Evolutionary conservation across 139 green algal genomes (phyloP).

Genomic region (Ulvella scutata): DNA sequence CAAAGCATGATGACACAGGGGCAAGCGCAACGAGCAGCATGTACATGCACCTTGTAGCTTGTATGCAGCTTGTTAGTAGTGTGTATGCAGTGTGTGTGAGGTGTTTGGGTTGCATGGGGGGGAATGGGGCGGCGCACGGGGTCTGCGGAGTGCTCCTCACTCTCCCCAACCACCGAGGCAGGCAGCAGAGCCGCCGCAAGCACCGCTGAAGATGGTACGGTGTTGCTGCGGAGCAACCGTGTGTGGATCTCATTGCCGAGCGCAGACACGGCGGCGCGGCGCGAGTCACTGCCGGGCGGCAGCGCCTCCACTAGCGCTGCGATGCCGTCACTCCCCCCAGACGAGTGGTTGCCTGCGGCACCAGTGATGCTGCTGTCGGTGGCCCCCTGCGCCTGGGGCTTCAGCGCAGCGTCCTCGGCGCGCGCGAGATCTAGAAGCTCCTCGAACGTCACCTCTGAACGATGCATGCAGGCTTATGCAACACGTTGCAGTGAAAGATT

Average conservation of each 20-base stretch:
- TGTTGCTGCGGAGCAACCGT: conserved; percentile 3
- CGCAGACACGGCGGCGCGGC: conserved; percentile 1
- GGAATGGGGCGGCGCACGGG: too few species aligned
- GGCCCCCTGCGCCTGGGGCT: neutral
- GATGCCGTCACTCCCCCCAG: neutral
- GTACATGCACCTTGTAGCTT: too few species aligned
- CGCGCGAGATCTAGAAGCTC: neutral
- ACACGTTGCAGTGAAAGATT: too few species aligned
- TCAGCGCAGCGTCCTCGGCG: neutral
- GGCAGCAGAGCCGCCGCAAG: neutral
- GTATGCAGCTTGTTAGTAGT: too few species aligned
- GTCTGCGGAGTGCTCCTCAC: neutral
- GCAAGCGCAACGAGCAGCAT: too few species aligned
- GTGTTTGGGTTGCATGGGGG: too few species aligned
- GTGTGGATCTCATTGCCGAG: conserved; percentile 12
- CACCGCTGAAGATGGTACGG: conserved; percentile 13
- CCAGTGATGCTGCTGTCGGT: neutral
- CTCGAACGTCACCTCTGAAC: conserved; percentile 2
- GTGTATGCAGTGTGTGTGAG: too few species aligned
- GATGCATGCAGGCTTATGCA: too few species aligned
- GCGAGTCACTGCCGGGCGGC: neutral
- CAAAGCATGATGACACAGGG: too few species aligned
- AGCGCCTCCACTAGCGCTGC: neutral
- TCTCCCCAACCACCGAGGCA: neutral
- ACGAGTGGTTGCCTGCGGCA: neutral